Conservation (phyloP, 148 eudicot species). For the Euryodendron excelsum region DNA sequence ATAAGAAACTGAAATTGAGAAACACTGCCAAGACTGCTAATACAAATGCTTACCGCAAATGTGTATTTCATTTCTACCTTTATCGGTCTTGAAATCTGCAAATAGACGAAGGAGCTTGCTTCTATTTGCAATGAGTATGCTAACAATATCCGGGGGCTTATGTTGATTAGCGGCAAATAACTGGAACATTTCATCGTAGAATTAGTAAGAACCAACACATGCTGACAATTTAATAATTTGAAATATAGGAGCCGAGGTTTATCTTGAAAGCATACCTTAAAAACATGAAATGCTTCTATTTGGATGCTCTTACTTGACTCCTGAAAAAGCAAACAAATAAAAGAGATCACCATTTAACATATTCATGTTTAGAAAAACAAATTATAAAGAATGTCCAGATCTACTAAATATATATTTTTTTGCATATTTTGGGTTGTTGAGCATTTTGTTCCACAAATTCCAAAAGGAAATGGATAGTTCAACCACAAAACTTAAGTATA, state of each 20-base stretch:
- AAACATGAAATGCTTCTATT: conserved; percentile 77
- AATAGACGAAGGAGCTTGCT: conserved; percentile 76
- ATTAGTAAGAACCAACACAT: not conserved
- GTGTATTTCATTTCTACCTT: conserved; percentile 40
- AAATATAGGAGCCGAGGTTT: not conserved
- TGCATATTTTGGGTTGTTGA: not conserved
- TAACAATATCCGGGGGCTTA: conserved; percentile 63
- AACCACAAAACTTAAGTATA: no score
- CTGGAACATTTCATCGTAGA: conserved; percentile 26
- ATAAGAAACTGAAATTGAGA: conserved; percentile 8
- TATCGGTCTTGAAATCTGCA: conserved; percentile 61
- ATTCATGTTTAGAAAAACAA: not conserved
- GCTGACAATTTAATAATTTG: not conserved
- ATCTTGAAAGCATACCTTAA: conserved; percentile 43
- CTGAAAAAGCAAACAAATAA: conserved; percentile 34
- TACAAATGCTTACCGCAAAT: not conserved
- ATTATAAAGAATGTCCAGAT: not conserved
- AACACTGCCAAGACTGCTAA: not conserved
- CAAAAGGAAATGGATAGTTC: no score
- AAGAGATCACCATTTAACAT: not conserved
- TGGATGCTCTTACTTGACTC: conserved; percentile 77
- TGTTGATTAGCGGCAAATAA: conserved; percentile 73
- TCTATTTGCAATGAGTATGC: conserved; percentile 57
- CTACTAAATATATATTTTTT: not conserved
- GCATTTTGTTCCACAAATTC: not conserved